Evolutionary conservation across 169 alveolate genomes (phyloP).

Genomic region (Plasmodium chabaudi): DNA sequence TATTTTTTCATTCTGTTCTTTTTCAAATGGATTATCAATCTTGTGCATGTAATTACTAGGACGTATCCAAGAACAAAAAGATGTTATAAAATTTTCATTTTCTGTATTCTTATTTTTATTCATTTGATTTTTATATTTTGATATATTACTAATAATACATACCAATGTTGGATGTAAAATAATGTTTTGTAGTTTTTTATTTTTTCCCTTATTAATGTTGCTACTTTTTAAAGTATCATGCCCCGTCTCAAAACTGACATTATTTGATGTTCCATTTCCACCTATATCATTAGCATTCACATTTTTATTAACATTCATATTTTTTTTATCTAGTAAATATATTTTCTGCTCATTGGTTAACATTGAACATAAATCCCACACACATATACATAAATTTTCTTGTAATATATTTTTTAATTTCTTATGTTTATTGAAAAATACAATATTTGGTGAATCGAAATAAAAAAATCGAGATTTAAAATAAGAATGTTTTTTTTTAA

Average conservation of each 20-base stretch:
- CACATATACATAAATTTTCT: slow-evolving; percentile 37
- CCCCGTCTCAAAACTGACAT: background rate
- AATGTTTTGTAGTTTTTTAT: slow-evolving; percentile 5
- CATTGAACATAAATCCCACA: slow-evolving; percentile 64
- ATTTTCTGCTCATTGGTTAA: slow-evolving; percentile 36
- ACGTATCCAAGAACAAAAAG: slow-evolving; percentile 31
- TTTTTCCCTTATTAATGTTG: background rate
- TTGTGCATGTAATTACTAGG: slow-evolving; percentile 11
- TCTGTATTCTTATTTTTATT: slow-evolving; percentile 22
- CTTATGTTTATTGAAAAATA: slow-evolving; percentile 41
- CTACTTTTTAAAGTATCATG: background rate
- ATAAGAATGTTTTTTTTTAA: slow-evolving; percentile 28
- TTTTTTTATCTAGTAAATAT: slow-evolving; percentile 26
- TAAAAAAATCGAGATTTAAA: slow-evolving; percentile 51
- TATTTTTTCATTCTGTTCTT: background rate
- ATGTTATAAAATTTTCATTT: slow-evolving; percentile 24
- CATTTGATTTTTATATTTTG: slow-evolving; percentile 11
- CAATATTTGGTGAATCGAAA: slow-evolving; percentile 24
- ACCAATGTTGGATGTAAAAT: slow-evolving; percentile 51
- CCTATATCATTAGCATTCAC: background rate
- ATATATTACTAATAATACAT: slow-evolving; percentile 39
- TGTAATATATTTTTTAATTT: slow-evolving; percentile 7
- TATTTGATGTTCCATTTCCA: background rate
- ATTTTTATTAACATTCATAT: background rate
- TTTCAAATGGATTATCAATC: background rate